Conservation (phyloP, 2,329 filamentous ascomycete genomes). For the Xylariaceae sp. region DNA sequence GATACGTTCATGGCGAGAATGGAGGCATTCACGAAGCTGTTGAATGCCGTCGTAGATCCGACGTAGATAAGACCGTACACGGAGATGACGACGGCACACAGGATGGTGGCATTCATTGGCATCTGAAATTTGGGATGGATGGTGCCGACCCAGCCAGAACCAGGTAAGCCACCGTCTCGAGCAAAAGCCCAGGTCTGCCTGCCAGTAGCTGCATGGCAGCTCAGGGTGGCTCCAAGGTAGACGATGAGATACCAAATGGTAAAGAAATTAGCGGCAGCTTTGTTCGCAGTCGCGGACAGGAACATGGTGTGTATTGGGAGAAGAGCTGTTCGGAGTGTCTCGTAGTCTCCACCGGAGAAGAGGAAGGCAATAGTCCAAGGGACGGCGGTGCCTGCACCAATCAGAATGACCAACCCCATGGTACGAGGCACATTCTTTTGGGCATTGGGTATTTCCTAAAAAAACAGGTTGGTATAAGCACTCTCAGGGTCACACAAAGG, state of each 20-base stretch:
- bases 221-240: background rate
- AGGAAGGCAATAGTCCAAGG: background rate
- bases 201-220: background rate
- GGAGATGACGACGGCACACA: background rate
- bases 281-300: no score
- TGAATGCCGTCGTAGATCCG: background rate
- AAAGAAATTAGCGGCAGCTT: background rate
- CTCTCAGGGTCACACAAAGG: background rate
- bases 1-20: constrained; percentile 1
- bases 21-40: background rate
- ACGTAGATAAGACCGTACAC: constrained; percentile 2
- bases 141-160: no score
- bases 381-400: background rate
- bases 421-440: background rate
- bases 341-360: background rate
- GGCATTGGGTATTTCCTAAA: background rate
- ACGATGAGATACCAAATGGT: background rate
- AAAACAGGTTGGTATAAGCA: background rate
- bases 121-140: background rate
- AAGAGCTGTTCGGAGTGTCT: background rate
- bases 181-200: constrained; percentile 3
- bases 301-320: no score
- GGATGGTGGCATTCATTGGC: background rate
- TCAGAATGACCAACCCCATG: constrained; percentile 1
- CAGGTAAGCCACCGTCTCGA: background rate